A percentile compares a stretch with the other conserved stretches of the same genome.
phyloP scores from a whole-genome alignment of 208 protist genomes.

The Trypanosoma caninum region DNA sequence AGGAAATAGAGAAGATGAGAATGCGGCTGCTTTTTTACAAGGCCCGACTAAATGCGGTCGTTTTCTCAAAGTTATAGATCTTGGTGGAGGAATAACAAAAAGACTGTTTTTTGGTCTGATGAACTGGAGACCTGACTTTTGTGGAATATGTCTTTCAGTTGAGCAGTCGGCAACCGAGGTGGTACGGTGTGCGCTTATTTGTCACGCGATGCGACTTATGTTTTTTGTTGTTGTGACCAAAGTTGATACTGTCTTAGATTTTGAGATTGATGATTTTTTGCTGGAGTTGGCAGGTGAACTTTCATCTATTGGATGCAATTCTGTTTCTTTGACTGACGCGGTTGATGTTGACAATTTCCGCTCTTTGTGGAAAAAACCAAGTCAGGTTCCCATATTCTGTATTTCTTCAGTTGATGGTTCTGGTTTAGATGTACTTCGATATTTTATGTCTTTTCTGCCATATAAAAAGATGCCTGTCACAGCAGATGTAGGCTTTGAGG shows the following conservation, averaged over 20 bases:
- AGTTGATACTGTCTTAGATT: conserved; percentile 90
- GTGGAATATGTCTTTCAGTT: conserved; percentile 63
- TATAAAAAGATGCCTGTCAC: conserved; percentile 26
- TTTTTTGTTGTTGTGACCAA: conserved; percentile 95
- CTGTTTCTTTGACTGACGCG: conserved; percentile 33
- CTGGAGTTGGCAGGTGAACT: conserved; percentile 72
- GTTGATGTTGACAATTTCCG: conserved; percentile 24
- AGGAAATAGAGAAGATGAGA: conserved; percentile 21
- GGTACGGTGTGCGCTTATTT: conserved; percentile 89
- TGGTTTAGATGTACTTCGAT: conserved; percentile 54
- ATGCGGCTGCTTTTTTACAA: not conserved
- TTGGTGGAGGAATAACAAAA: conserved; percentile 78
- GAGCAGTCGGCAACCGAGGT: conserved; percentile 33
- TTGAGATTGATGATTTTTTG: conserved; percentile 89
- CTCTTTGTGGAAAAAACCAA: conserved; percentile 33
- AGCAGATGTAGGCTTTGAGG: conserved; percentile 62
- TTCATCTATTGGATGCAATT: conserved; percentile 30
- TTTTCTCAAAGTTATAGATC: conserved; percentile 53
- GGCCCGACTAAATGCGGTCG: conserved; percentile 15
- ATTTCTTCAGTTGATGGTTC: conserved; percentile 53
- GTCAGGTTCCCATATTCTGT: conserved; percentile 57
- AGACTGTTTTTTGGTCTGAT: conserved; percentile 92
- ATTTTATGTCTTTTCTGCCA: conserved; percentile 39
- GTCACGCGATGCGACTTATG: conserved; percentile 89
- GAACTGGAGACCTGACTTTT: conserved; percentile 90